phyloP scores from a whole-genome alignment of 176 grass and related monocot genomes.

The Triticum dicoccoides region DNA sequence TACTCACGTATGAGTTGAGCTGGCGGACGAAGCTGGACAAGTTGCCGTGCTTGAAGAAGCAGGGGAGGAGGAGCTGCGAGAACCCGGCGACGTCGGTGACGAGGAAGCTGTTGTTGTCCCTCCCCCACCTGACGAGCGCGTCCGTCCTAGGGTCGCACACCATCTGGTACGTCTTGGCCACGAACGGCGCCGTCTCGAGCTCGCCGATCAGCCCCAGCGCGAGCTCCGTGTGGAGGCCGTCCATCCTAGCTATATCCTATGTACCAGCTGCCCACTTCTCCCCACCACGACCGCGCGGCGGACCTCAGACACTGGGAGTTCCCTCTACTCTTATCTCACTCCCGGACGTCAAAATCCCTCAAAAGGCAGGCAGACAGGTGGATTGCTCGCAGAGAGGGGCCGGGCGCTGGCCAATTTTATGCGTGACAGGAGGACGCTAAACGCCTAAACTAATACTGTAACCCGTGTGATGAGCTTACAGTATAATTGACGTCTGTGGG shows the following conservation, averaged over 20 bases:
- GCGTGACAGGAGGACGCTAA: constrained; percentile 17
- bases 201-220: constrained; percentile 43
- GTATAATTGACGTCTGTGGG: neutral
- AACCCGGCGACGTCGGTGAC: constrained; percentile 51
- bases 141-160: constrained; percentile 65
- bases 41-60: constrained; percentile 92
- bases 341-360: neutral
- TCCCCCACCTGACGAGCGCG: constrained; percentile 55
- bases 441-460: constrained; percentile 29
- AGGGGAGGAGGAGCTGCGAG: constrained; percentile 64
- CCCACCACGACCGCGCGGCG: too few relatives aligned
- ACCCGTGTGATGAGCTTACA: neutral
- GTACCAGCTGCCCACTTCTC: too few relatives aligned
- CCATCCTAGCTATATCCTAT: constrained; percentile 14
- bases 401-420: neutral
- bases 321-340: neutral
- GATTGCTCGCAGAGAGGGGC: neutral
- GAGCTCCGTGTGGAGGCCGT: constrained; percentile 45
- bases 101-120: constrained; percentile 62
- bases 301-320: neutral
- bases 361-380: neutral
- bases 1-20: constrained; percentile 59
- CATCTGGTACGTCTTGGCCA: constrained; percentile 79
- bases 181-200: constrained; percentile 53
- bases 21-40: constrained; percentile 93